A percentile compares a stretch with the other conserved stretches of the same genome.
phyloP scores from a whole-genome alignment of 805 yeast species.

The Lipomyces starkeyi region DNA sequence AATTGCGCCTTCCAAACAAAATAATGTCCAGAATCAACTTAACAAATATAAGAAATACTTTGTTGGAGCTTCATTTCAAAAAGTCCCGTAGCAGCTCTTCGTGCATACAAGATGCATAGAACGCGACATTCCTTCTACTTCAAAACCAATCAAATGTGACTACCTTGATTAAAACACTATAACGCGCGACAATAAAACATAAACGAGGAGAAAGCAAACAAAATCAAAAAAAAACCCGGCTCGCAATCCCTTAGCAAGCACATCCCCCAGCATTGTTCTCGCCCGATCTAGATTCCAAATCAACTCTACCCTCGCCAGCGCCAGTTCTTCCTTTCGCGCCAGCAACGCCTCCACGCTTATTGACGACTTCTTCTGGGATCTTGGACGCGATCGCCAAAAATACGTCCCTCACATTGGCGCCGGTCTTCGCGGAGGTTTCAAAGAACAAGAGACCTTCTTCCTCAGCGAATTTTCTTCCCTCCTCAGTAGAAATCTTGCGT shows the following conservation, averaged over 20 bases:
- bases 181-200: neutral
- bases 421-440: conserved; percentile 94
- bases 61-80: neutral
- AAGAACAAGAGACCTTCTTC: conserved; percentile 90
- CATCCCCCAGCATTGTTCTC: conserved; percentile 32
- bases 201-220: neutral
- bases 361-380: conserved; percentile 62
- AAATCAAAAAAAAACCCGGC: neutral
- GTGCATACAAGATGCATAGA: neutral
- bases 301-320: conserved; percentile 36
- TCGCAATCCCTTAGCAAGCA: conserved; percentile 29
- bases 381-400: conserved; percentile 87
- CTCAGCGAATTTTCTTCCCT: conserved; percentile 84
- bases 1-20: neutral
- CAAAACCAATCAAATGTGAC: neutral
- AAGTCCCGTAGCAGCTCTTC: neutral
- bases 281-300: conserved; percentile 31
- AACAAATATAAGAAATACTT: too few species aligned
- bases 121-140: neutral
- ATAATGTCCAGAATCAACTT: neutral
- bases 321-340: conserved; percentile 34
- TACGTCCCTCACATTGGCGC: conserved; percentile 86
- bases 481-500: conserved; percentile 82
- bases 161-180: neutral
- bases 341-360: conserved; percentile 35